Base-by-base conservation (phyloP, 305 asterid species). In the Fraxinus ornus region DNA sequence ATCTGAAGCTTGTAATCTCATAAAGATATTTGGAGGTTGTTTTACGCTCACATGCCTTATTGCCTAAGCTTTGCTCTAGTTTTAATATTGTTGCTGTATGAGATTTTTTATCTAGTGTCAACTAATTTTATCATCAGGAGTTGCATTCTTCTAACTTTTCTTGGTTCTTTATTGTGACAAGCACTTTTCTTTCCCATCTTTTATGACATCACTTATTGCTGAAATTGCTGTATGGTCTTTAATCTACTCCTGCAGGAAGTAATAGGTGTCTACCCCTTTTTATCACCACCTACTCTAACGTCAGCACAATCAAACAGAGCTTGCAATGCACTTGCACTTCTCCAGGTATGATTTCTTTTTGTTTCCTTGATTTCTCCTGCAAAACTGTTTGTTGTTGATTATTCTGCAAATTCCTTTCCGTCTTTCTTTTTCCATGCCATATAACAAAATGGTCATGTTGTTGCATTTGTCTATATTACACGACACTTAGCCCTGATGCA, bases 241-340 rank as follows among this genome's bases (percentile, higher is more conserved):
- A 19, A 22, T 82, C 55, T 52, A 41, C 7, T 57, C 36, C 60
- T 80, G 88, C 85, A 91, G 97, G 97, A 92, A 85, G 84, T 92
- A 80, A 84, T 89, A 64, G 84, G 91, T 17, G 81, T 91, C 79
- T 91, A 91, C 84, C 89, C 91, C 3, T 86, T 89, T 70, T 80
- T 92, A 62, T 91, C 93, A 75, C 90, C 90, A 35, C 91, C 95
- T 78, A 85, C 83, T 74, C 84, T 92, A 78, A 88, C 91, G 62
- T 80, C 86, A 75, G 93, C 89, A 21, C 89, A 90, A 81, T 89
- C 93, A 22, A 86, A 83, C 47, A 88, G 94, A 82, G 93, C 82
- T 81, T 91, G 95, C 88, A 87, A 92, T 85, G 92, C 89, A 36
- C 89, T 91, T 82, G 94, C 93, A 22, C 95, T 92, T 77, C 89